phyloP scores from a whole-genome alignment of 1,284 basidiomycete species.

The Heliocybe sulcata region DNA sequence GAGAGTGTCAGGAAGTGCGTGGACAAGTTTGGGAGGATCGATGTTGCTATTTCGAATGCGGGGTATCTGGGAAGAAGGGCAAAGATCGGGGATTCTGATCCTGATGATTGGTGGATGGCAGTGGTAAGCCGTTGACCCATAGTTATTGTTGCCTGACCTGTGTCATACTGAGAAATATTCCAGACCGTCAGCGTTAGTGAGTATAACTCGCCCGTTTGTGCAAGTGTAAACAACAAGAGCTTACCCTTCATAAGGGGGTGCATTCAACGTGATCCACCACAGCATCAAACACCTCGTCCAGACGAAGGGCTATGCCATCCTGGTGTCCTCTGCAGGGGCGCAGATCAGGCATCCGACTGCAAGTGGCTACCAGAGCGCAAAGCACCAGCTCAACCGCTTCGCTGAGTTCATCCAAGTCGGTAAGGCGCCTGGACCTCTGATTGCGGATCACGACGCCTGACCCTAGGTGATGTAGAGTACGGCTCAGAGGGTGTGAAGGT shows the following conservation, averaged over 20 bases:
- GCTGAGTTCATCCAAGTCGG: conserved; percentile 10
- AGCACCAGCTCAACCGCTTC: conserved; percentile 8
- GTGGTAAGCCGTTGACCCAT: not conserved
- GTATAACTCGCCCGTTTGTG: conserved; percentile 2
- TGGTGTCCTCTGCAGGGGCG: conserved; percentile 6
- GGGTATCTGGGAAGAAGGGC: conserved; percentile 2
- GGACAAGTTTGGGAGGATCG: conserved; percentile 10
- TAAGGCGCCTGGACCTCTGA: not conserved
- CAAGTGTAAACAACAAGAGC: conserved; percentile 1
- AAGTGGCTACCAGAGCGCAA: conserved; percentile 7
- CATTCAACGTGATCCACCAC: not conserved
- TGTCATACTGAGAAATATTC: not conserved
- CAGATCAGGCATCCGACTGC: conserved; percentile 3
- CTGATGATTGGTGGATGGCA: not conserved
- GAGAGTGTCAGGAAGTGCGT: conserved; percentile 3
- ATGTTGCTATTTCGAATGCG: conserved; percentile 12
- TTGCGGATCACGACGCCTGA: not conserved
- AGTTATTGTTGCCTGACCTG: not conserved
- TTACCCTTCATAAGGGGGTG: conserved; percentile 4
- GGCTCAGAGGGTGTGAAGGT: conserved; percentile 5
- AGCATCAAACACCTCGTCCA: conserved; percentile 7
- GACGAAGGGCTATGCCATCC: conserved; percentile 7
- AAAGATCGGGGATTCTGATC: not conserved
- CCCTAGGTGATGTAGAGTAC: conserved; percentile 2
- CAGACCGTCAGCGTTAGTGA: not conserved